A percentile compares a stretch with the other conserved stretches of the same genome.
phyloP scores from a whole-genome alignment of 331 rosid genomes.

The Pyrus hybrid region DNA sequence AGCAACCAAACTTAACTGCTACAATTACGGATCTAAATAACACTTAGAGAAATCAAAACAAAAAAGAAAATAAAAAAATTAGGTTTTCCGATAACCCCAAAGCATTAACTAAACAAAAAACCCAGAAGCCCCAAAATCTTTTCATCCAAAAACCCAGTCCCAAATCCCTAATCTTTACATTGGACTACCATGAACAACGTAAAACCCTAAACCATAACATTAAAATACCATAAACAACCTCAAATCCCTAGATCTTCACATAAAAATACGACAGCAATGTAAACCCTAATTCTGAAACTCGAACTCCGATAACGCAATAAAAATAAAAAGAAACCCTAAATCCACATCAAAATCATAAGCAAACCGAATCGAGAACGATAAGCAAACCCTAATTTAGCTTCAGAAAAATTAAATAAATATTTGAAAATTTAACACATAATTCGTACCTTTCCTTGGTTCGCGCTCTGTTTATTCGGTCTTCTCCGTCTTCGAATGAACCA shows the following conservation, averaged over 20 bases:
- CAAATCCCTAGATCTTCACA: background rate
- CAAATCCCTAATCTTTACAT: no score
- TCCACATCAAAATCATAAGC: background rate
- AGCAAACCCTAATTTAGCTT: background rate
- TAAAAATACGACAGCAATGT: background rate
- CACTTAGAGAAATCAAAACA: background rate
- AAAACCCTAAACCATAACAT: background rate
- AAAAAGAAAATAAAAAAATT: background rate
- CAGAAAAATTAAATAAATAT: background rate
- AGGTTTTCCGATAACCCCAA: background rate
- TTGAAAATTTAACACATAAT: background rate
- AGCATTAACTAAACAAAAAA: background rate
- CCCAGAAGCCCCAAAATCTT: background rate
- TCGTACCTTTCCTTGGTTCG: constrained; percentile 16
- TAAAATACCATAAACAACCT: background rate
- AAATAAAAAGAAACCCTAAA: background rate
- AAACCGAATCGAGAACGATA: background rate
- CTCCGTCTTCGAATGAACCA: background rate
- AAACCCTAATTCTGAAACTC: background rate
- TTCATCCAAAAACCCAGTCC: background rate
- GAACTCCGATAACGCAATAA: background rate
- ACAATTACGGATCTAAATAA: background rate
- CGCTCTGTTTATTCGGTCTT: background rate
- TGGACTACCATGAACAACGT: background rate
- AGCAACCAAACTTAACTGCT: background rate